These are phyloP conservation scores for Letharia columbiana DNA, from an alignment of 495 filamentous ascomycete species.

Conservation along the genomic window DNA sequence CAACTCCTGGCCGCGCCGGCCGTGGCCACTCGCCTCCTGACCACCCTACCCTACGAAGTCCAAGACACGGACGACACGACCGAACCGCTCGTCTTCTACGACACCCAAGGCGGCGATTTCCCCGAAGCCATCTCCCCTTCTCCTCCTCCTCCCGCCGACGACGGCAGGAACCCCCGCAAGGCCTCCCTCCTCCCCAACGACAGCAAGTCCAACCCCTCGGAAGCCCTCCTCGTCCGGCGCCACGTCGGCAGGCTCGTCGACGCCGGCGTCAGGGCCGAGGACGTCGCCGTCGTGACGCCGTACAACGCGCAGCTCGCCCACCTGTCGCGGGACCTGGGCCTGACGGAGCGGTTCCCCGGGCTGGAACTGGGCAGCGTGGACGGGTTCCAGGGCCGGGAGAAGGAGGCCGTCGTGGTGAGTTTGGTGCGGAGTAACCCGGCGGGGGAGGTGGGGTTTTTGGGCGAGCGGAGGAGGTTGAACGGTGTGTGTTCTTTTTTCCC, in stretches of 20 bases:
- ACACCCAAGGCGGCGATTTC: slow-evolving; percentile 92
- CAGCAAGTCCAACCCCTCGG: slow-evolving; percentile 89
- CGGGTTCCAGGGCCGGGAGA: slow-evolving; percentile 94
- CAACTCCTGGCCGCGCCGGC: slow-evolving; percentile 68
- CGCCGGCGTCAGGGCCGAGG: slow-evolving; percentile 67
- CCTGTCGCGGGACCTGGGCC: slow-evolving; percentile 46
- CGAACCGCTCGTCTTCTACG: slow-evolving; percentile 85
- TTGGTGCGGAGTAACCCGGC: slow-evolving; percentile 83
- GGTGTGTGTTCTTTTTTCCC: slow-evolving; percentile 34
- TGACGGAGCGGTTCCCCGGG: slow-evolving; percentile 72
- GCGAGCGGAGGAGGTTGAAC: slow-evolving; percentile 87
- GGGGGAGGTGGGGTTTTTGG: slow-evolving; percentile 85
- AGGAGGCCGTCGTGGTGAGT: slow-evolving; percentile 87
- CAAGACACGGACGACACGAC: slow-evolving; percentile 76
- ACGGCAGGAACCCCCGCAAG: slow-evolving; percentile 37
- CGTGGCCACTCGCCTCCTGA: slow-evolving; percentile 67
- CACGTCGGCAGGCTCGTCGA: slow-evolving; percentile 69
- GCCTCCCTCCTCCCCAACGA: slow-evolving; percentile 58
- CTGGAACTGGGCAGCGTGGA: slow-evolving; percentile 93
- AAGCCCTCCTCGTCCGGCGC: slow-evolving; percentile 67
- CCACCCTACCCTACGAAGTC: slow-evolving; percentile 70
- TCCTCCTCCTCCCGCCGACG: slow-evolving; percentile 18
- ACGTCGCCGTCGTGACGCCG: slow-evolving; percentile 90
- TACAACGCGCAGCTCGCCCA: slow-evolving; percentile 91
- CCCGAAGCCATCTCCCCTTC: slow-evolving; percentile 41